phyloP scores from a whole-genome alignment of 2,329 filamentous ascomycete species.

The Colletotrichum higginsianum region DNA sequence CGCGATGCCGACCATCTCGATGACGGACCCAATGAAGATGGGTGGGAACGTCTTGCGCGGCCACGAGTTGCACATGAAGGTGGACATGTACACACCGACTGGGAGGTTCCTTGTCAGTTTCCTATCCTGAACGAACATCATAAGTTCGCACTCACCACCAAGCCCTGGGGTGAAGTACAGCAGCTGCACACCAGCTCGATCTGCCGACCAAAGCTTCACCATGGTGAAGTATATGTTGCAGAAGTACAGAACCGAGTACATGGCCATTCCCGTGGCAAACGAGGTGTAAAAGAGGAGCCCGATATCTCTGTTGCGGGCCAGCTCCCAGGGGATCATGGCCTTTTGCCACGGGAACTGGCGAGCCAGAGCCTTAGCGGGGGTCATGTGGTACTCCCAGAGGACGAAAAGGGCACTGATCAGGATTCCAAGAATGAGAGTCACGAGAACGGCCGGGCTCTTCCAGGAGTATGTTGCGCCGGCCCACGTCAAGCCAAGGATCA shows the following conservation, averaged over 20 bases:
- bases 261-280: constrained; percentile 70
- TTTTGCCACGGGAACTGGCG: constrained; percentile 67
- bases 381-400: constrained; percentile 69
- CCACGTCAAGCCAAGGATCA: constrained; percentile 71
- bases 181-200: constrained; percentile 69
- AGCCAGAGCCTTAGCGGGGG: constrained; percentile 62
- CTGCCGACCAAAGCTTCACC: constrained; percentile 60
- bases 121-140: not conserved
- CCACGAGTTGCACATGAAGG: constrained; percentile 72
- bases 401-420: constrained; percentile 60
- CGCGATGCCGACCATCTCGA: constrained; percentile 72
- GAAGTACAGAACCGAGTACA: constrained; percentile 74
- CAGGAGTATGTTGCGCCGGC: constrained; percentile 68
- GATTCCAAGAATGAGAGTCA: constrained; percentile 62
- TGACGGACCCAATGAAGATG: constrained; percentile 68
- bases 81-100: constrained; percentile 70
- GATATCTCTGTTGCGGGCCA: constrained; percentile 72
- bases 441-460: constrained; percentile 64
- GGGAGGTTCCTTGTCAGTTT: not conserved
- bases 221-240: constrained; percentile 78
- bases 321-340: constrained; percentile 75
- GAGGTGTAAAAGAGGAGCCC: constrained; percentile 74
- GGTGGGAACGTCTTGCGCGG: constrained; percentile 74
- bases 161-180: constrained; percentile 77
- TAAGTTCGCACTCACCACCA: constrained; percentile 59